phyloP scores from a whole-genome alignment of 2,329 filamentous ascomycete genomes.

The Paecilomyces formosus region DNA sequence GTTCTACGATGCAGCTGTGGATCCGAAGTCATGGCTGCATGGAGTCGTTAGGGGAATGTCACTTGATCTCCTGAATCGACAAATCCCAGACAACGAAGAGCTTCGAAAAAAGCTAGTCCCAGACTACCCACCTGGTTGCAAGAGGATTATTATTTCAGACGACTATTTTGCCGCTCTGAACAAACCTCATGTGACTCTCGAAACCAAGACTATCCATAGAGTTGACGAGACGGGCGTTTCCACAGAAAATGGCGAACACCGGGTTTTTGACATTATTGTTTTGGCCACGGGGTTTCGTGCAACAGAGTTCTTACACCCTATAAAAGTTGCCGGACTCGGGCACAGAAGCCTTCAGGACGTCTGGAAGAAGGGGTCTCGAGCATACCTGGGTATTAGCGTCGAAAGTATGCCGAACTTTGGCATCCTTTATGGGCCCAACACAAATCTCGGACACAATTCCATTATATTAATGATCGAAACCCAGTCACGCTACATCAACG shows the following conservation, averaged over 20 bases:
- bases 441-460: constrained; percentile 48
- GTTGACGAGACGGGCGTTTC: constrained; percentile 43
- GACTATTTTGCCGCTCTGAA: constrained; percentile 49
- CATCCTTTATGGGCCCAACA: constrained; percentile 54
- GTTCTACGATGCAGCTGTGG: constrained; percentile 49
- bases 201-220: constrained; percentile 42
- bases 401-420: constrained; percentile 49
- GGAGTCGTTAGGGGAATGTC: constrained; percentile 12
- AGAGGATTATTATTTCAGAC: constrained; percentile 47
- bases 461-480: constrained; percentile 58
- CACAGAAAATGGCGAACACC: constrained; percentile 33
- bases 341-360: constrained; percentile 40
- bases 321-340: constrained; percentile 42
- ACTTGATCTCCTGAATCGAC: constrained; percentile 33
- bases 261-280: constrained; percentile 48
- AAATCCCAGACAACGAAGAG: constrained; percentile 43
- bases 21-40: constrained; percentile 24
- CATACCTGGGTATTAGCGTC: constrained; percentile 46
- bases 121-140: constrained; percentile 48
- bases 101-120: constrained; percentile 49
- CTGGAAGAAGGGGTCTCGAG: constrained; percentile 48
- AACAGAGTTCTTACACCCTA: constrained; percentile 52
- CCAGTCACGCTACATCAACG: constrained; percentile 48
- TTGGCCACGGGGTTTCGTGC: constrained; percentile 54
- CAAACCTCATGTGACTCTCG: constrained; percentile 41